phyloP scores from a whole-genome alignment of 805 yeast genomes.

The Citeromyces matritensis region DNA sequence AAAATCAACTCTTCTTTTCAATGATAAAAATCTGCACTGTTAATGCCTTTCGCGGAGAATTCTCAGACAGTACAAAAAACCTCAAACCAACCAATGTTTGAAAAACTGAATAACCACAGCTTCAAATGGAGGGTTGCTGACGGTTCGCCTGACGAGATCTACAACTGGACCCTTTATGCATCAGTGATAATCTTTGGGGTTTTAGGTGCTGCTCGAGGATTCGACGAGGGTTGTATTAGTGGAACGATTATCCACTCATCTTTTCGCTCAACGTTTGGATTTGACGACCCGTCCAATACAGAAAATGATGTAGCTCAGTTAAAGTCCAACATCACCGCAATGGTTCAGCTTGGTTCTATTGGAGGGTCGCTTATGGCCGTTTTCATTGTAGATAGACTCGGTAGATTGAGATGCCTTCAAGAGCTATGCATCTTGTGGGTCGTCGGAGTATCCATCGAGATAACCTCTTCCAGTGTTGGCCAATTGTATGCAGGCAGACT shows the following conservation, averaged over 20 bases:
- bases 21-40: too few relatives aligned
- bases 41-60: too few relatives aligned
- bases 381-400: constrained; percentile 31
- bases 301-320: constrained; percentile 23
- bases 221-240: constrained; percentile 37
- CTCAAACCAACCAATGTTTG: too few relatives aligned
- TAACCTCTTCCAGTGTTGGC: constrained; percentile 26
- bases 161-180: constrained; percentile 26
- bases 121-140: too few relatives aligned
- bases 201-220: constrained; percentile 41
- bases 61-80: too few relatives aligned
- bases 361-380: constrained; percentile 37
- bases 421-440: constrained; percentile 25
- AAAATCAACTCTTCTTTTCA: too few relatives aligned
- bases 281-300: constrained; percentile 21
- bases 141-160: constrained; percentile 24
- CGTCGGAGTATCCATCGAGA: constrained; percentile 29
- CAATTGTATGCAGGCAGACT: constrained; percentile 42
- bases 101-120: too few relatives aligned
- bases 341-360: constrained; percentile 37
- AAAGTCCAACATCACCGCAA: constrained; percentile 36
- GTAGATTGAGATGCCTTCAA: constrained; percentile 33
- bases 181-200: constrained; percentile 36
- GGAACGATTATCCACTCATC: constrained; percentile 27
- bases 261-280: constrained; percentile 26